A percentile compares a stretch with the other conserved stretches of the same genome.
Conservation (phyloP, 495 filamentous ascomycete genomes). For the Amniculicola lignicola region DNA sequence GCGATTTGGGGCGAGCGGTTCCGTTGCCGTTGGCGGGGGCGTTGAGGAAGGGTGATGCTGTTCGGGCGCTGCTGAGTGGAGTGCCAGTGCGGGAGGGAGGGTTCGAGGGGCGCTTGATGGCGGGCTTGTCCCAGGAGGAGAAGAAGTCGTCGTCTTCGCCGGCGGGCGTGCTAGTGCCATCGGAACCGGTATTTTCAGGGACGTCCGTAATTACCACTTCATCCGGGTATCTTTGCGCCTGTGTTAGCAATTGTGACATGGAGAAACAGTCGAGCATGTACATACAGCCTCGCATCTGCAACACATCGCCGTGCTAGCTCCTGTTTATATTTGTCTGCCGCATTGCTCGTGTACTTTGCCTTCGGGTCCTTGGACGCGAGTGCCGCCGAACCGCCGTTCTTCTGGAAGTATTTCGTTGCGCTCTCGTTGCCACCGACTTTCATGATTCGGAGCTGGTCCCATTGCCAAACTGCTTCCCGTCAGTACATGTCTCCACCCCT, state of each 20-base stretch:
- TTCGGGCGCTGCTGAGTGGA: constrained; percentile 70
- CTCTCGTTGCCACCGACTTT: constrained; percentile 98
- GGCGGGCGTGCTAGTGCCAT: constrained; percentile 67
- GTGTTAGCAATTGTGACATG: constrained; percentile 2
- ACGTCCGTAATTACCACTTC: constrained; percentile 84
- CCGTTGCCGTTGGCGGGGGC: constrained; percentile 67
- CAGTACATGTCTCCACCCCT: constrained; percentile 25
- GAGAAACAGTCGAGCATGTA: constrained; percentile 18
- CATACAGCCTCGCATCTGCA: constrained; percentile 75
- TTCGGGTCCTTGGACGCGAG: constrained; percentile 93
- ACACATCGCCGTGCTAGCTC: constrained; percentile 81
- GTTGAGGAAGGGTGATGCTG: constrained; percentile 83
- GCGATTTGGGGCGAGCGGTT: constrained; percentile 71
- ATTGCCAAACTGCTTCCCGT: constrained; percentile 84
- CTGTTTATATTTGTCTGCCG: constrained; percentile 93
- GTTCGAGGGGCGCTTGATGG: constrained; percentile 94
- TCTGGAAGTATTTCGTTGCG: constrained; percentile 95
- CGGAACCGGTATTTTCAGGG: constrained; percentile 54
- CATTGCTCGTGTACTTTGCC: constrained; percentile 89
- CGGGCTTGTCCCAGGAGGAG: constrained; percentile 96
- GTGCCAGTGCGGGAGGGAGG: constrained; percentile 89
- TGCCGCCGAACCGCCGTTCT: constrained; percentile 88
- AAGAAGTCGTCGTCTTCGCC: constrained; percentile 90
- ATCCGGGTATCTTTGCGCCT: constrained; percentile 63
- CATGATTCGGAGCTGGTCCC: constrained; percentile 97